Evolutionary conservation across 2,329 filamentous ascomycete genomes (phyloP).

Genomic region (Metarhizium sp.): DNA sequence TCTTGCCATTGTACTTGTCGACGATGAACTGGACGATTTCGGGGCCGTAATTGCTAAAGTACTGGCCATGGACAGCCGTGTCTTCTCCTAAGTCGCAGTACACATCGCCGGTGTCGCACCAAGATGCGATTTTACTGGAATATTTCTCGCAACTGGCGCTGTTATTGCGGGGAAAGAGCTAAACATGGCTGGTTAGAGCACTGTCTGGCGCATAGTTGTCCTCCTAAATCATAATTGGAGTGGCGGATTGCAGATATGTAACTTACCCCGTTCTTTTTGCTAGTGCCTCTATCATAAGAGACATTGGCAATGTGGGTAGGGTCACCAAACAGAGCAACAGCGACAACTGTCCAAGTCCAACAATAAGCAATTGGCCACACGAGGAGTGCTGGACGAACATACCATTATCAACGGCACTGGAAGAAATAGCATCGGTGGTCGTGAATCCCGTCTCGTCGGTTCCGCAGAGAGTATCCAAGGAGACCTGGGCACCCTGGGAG

Average conservation of each 20-base stretch:
- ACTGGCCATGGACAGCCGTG: slow-evolving; percentile 22
- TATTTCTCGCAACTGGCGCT: slow-evolving; percentile 25
- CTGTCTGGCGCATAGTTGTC: background rate
- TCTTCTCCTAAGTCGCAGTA: slow-evolving; percentile 28
- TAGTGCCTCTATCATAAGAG: slow-evolving; percentile 27
- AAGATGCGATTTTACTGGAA: slow-evolving; percentile 26
- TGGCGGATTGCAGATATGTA: background rate
- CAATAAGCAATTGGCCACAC: background rate
- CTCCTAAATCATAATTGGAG: background rate
- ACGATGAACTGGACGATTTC: slow-evolving; percentile 27
- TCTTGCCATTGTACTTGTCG: slow-evolving; percentile 14
- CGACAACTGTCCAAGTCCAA: slow-evolving; percentile 23
- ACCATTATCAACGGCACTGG: slow-evolving; percentile 23
- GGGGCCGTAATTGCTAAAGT: slow-evolving; percentile 25
- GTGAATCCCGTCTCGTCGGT: slow-evolving; percentile 19
- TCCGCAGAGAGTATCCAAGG: slow-evolving; percentile 28
- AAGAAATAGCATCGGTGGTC: slow-evolving; percentile 15
- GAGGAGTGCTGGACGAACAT: background rate
- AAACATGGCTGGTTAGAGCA: background rate
- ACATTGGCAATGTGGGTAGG: slow-evolving; percentile 27
- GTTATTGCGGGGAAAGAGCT: slow-evolving; percentile 29
- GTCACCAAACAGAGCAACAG: slow-evolving; percentile 31
- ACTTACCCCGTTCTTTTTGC: slow-evolving; percentile 27
- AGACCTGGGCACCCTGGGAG: slow-evolving; percentile 33
- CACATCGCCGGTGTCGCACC: slow-evolving; percentile 31